phyloP scores from a whole-genome alignment of 2,329 filamentous ascomycete genomes.

The Aspergillus fumigatus region DNA sequence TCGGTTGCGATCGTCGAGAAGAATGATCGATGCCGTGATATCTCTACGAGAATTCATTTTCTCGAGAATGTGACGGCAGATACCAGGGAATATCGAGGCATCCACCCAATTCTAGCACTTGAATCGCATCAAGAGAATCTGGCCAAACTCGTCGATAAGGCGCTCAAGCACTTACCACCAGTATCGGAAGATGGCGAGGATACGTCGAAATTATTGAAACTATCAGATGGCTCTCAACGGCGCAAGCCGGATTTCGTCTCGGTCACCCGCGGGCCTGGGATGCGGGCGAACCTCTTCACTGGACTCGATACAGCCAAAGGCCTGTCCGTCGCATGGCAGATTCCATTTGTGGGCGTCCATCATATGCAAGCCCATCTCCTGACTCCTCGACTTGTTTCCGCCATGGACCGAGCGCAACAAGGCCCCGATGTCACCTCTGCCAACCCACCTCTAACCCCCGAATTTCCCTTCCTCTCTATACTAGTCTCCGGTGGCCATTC shows the following conservation, averaged over 20 bases:
- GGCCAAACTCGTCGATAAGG: constrained; percentile 61
- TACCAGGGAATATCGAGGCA: constrained; percentile 68
- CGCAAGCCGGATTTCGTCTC: constrained; percentile 75
- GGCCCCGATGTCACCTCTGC: constrained; percentile 5
- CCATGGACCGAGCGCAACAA: constrained; percentile 43
- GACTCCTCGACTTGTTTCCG: constrained; percentile 71
- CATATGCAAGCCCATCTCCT: constrained; percentile 98
- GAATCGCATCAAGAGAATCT: constrained; percentile 70
- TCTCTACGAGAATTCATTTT: constrained; percentile 61
- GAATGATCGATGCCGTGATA: constrained; percentile 14
- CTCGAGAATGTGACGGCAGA: constrained; percentile 79
- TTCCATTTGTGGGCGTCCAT: constrained; percentile 80
- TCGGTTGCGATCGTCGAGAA: constrained; percentile 77
- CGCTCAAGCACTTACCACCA: constrained; percentile 54
- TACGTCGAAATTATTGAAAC: constrained; percentile 11
- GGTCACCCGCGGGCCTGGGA: constrained; percentile 86
- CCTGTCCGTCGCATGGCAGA: constrained; percentile 73
- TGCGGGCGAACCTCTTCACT: constrained; percentile 70
- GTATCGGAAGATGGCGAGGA: constrained; percentile 7
- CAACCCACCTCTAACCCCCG: constrained; percentile 36
- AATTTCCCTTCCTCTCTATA: constrained; percentile 81
- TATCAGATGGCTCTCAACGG: constrained; percentile 26
- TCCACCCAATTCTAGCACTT: constrained; percentile 73
- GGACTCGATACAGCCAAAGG: constrained; percentile 85
- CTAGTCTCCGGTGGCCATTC: constrained; percentile 93